Evolutionary conservation across 208 protist species (phyloP).

Genomic region (Crithidia sp.): DNA sequence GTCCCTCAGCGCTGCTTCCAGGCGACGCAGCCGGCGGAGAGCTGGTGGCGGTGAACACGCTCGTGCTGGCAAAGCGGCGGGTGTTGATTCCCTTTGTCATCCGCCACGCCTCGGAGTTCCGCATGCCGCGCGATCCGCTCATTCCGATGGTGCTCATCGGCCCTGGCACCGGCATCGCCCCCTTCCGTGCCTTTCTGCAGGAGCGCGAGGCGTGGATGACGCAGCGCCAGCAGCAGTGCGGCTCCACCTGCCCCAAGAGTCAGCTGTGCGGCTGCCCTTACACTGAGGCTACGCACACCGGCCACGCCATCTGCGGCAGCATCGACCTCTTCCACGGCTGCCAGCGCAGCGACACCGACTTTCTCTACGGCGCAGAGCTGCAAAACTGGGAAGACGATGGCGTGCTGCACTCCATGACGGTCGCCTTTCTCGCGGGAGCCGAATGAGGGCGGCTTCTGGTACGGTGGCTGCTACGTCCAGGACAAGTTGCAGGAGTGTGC

Average conservation of each 20-base stretch:
- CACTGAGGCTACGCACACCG: constrained; percentile 9
- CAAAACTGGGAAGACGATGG: constrained; percentile 34
- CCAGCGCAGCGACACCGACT: constrained; percentile 43
- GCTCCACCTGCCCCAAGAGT: constrained; percentile 5
- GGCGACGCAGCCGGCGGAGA: not conserved
- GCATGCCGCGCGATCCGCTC: constrained; percentile 50
- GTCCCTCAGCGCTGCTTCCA: no score
- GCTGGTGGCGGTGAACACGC: constrained; percentile 3
- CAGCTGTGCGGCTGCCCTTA: constrained; percentile 17
- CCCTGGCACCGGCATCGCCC: constrained; percentile 86
- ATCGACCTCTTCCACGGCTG: constrained; percentile 73
- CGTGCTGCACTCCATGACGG: constrained; percentile 43
- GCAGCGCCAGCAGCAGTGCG: constrained; percentile 28
- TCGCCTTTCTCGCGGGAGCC: constrained; percentile 66
- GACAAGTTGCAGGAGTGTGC: constrained; percentile 54
- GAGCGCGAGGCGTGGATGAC: constrained; percentile 45
- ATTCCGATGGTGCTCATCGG: constrained; percentile 86
- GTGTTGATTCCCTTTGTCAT: constrained; percentile 41
- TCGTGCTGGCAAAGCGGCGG: constrained; percentile 25
- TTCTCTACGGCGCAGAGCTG: constrained; percentile 59
- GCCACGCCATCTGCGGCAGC: constrained; percentile 22
- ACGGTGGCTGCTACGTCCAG: constrained; percentile 78
- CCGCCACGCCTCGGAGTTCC: constrained; percentile 56
- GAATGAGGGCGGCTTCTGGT: constrained; percentile 62
- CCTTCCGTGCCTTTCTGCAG: constrained; percentile 89